Base-by-base conservation (phyloP, 768 basidiomycete genomes). In the Boletus rubescentipes region DNA sequence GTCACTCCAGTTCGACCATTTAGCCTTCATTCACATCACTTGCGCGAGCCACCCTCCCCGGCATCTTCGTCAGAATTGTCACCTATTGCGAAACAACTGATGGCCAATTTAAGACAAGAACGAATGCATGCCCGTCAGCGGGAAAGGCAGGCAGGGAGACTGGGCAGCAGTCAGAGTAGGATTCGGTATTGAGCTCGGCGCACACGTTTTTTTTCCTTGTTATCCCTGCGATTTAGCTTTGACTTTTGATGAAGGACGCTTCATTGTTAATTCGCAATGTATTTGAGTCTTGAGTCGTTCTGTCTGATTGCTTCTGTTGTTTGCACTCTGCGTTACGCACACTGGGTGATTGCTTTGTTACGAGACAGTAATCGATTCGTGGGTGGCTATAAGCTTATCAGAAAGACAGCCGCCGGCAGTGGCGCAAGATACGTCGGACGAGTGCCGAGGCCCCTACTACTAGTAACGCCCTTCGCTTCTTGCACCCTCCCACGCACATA, bases 41-140 rank as follows among this genome's bases (percentile, higher is more conserved):
- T 69, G 31, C 49, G 30, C 6, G 68, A 65, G 3, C 64, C 61
- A 45, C 79, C 84, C 4, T 89, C 86, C 2, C 86, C 89, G 20
- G 79, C 85, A 21, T 84, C 81, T 29, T 89, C 88, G 3, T 80
- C 87, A 10, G 89, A 91, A 57, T 72, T 91, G 46, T 91, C 89
- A 18, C 86, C 86, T 14, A 72, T 84, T 31, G 84, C 80, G 6
- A 78, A 76, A 59, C 77, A 85, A 64, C 76, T 91, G 62, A 91
- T 91, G 89, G 71, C 73, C 52, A 78, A 85, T 60, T 65, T 86
- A 40, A 75, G 89, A 46, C 66, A 70, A 52, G 72, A 77, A n/a
- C 59, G 69, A 31, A 71, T 57, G 63, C 47, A 66, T 18, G 69
- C 69, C n/a, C 69, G 69, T 41, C 67, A 64, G 46, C 69, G 60